Evolutionary conservation across 164 flowering plant genomes (phyloP), one percentile per base, ranked within the genome.

Genomic region (Malania oleifera): DNA sequence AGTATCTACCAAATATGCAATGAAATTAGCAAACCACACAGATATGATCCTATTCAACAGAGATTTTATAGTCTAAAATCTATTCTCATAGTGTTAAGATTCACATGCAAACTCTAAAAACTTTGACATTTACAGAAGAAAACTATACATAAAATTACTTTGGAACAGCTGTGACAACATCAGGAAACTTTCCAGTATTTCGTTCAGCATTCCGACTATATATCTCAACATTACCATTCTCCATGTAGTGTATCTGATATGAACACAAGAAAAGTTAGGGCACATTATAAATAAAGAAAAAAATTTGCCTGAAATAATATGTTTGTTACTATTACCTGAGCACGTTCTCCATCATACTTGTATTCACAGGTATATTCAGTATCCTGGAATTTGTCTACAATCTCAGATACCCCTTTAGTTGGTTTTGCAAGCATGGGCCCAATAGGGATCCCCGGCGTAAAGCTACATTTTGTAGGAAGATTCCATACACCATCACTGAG

Each of bases 291-390:
- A 19, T 45, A 12, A 39, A 37, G 22, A 53, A 47, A 27, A 54
- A 46, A 19, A 49, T n/a, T 41, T 40, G 51, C 31, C 41, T n/a
- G 15, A 49, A 5, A 11, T 45, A 5, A 48, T 41, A 11, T 46
- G 8, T 26, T 8, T 59, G 26, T 44, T 35, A 35, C 26, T 38
- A 60, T 60, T 54, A 90, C 99, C 95, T 93, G 97, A 51, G 99
- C 99, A 60, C 99, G 93, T 65, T 95, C 99, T 44, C 99, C 99
- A 69, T 95, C 99, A 76, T 95, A 95, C 77, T 95, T 95, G 77
- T 95, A 95, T 71, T 95, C 99, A 74, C 99, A 95, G 35, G 97
- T 91, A 67, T 72, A 89, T 52, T 78, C 96, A 66, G 68, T 82
- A 63, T 80, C 85, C 73, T 95, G 99, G 62, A 95, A 95, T 68